Base-by-base conservation (phyloP, 345 rosid genomes). In the Aquilaria malaccensis region DNA sequence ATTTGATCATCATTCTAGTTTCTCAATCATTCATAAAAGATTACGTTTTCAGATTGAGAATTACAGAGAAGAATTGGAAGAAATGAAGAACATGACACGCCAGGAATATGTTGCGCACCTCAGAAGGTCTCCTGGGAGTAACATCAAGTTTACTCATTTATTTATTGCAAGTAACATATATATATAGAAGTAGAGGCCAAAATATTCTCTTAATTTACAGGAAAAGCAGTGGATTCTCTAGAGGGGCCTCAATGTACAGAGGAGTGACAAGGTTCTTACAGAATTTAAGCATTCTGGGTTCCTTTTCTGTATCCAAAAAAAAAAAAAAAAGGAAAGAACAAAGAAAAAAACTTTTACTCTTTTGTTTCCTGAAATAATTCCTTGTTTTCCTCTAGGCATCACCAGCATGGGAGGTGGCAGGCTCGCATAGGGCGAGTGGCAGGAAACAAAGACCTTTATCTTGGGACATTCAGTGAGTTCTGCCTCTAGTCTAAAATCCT, bases 331-430 rank as follows among this genome's bases (percentile, higher is more conserved):
- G 22, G 22, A 22, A 22, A 22, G 22, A 22, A 22, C 22, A 22
- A 22, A 22, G 22, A 22, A 22, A 22, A 22, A 22, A 22, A 22
- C 31, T 49, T 6, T 15, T n/a, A 41, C 13, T 65, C 22, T 4
- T 22, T n/a, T 47, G 14, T 15, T 46, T 43, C 13, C n/a, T 48
- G 55, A 55, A 31, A 45, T n/a, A 6, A 29, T 13, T 1, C 45
- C 14, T 11, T 55, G 3, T 22, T 52, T 1, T 61, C 58, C 7
- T 61, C 13, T 47, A 87, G 95, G 48, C 95, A 87, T 75, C 95
- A 87, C 60, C 95, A 87, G 68, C 95, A 87, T 70, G 95, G 95
- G 29, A 81, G 95, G 65, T 87, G 95, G 95, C 95, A 87, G 77
- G 91, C 95, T 55, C 74, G 95, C 71, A 87, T 87, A 11, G 95